phyloP scores from a whole-genome alignment of 371 early-diverging fungal species.

The Mortierella sp. region DNA sequence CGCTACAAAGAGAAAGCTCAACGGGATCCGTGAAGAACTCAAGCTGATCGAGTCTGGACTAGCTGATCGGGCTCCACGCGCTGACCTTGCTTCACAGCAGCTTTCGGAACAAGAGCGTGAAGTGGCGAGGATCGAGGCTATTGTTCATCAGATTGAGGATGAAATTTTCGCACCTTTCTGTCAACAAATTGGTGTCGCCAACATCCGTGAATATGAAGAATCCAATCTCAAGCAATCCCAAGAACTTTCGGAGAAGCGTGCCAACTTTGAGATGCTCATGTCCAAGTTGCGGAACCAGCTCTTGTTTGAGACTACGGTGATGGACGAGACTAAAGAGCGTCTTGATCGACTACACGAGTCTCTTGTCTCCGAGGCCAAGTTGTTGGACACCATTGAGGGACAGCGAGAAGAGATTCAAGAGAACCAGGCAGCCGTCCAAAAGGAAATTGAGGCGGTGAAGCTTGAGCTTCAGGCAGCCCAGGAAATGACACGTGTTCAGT shows the following conservation, averaged over 20 bases:
- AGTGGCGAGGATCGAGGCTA: constrained; percentile 55
- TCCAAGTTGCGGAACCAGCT: constrained; percentile 80
- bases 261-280: constrained; percentile 78
- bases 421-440: constrained; percentile 53
- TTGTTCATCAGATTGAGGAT: constrained; percentile 75
- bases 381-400: constrained; percentile 50
- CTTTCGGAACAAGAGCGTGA: constrained; percentile 34
- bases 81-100: constrained; percentile 33
- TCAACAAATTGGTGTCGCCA: constrained; percentile 67
- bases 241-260: constrained; percentile 75
- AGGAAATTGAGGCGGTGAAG: constrained; percentile 52
- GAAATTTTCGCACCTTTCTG: constrained; percentile 86
- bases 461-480: constrained; percentile 58
- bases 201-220: constrained; percentile 89
- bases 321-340: constrained; percentile 72
- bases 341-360: constrained; percentile 59
- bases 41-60: constrained; percentile 55
- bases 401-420: constrained; percentile 55
- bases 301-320: constrained; percentile 81
- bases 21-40: constrained; percentile 57
- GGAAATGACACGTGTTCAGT: constrained; percentile 59
- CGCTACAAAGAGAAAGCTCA: constrained; percentile 57
- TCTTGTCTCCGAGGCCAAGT: constrained; percentile 48
- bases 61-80: constrained; percentile 51
- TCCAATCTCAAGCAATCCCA: constrained; percentile 73